Base-by-base conservation (phyloP, 176 grass and related monocot genomes). In the Phoenix roebelenii region DNA sequence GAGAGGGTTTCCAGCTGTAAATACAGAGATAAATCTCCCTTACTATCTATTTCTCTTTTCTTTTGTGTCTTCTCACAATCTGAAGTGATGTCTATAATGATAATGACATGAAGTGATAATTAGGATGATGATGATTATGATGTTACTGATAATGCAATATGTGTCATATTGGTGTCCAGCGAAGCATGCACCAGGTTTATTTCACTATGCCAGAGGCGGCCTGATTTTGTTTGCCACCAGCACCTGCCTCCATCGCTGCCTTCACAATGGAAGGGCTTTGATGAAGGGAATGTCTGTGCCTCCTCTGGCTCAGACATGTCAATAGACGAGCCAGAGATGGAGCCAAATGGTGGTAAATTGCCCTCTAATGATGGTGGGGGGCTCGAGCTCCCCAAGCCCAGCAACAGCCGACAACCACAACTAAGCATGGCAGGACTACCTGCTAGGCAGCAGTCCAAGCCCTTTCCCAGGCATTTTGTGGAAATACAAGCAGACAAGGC, bases 281-380 rank as follows among this genome's bases (percentile, higher is more conserved):
- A 80, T 0, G 76, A 92, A 49, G 74, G 73, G 54, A 92, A 80
- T 70, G 25, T 88, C 22, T 66, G 76, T 67, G 76, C 74, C 51
- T 98, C 93, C 52, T 85, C 88, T 60, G 76, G 88, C 76, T 98
- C 93, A 73, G 93, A 92, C 71, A 92, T 98, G 93, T 98, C 93
- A 17, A 74, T 92, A 66, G 93, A 98, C 64, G 93, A 92, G 61
- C 67, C 73, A 76, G 84, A 79, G 49, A 29, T 51, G 50, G 79
- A 90, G 55, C 54, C 35, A 15, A 52, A 60, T 15, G 9, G 25
- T 55, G 68, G 16, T 26, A 66, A 78, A 30, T 77, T 60, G 72
- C 68, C 66, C 65, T 15, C 28, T 67, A 32, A 10, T 55, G 39
- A 23, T 58, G 56, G 22, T 59, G 76, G 18, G 55, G 65, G 48